Percentiles rank a stretch among this genome's conserved stretches.
Evolutionary conservation across 768 basidiomycete species (phyloP).

Genomic region (Stropharia rugosoannulata): DNA sequence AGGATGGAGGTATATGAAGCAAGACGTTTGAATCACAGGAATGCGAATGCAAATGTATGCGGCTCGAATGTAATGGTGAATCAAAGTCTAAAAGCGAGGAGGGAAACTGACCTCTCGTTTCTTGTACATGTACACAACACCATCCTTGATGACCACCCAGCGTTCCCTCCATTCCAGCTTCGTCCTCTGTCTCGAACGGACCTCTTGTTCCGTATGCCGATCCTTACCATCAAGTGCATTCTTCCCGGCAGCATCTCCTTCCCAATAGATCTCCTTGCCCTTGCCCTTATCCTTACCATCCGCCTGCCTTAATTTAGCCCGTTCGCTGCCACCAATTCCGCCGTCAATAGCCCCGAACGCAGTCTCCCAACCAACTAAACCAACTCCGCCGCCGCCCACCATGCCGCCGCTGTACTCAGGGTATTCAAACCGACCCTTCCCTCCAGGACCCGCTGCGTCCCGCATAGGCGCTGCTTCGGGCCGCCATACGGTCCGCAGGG

Average conservation of each 20-base stretch:
- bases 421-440: conserved; percentile 2
- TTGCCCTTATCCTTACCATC: conserved; percentile 7
- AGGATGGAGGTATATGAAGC: neutral
- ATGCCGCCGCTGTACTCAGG: conserved; percentile 1
- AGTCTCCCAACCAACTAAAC: neutral
- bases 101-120: conserved; percentile 44
- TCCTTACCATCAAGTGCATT: neutral
- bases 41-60: no score
- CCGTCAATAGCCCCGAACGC: conserved; percentile 3
- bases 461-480: conserved; percentile 9
- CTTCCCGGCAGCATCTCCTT: conserved; percentile 1
- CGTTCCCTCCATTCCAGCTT: conserved; percentile 62
- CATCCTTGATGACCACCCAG: conserved; percentile 62
- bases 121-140: conserved; percentile 52
- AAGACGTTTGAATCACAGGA: no score
- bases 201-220: neutral
- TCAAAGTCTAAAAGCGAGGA: neutral
- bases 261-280: conserved; percentile 1
- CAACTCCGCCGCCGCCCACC: conserved; percentile 1
- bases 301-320: conserved; percentile 18
- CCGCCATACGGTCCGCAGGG: conserved; percentile 40
- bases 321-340: neutral
- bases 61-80: neutral
- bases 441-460: neutral
- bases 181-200: conserved; percentile 14